phyloP scores from a whole-genome alignment of 495 filamentous ascomycete genomes.

The Clohesyomyces aquaticus region DNA sequence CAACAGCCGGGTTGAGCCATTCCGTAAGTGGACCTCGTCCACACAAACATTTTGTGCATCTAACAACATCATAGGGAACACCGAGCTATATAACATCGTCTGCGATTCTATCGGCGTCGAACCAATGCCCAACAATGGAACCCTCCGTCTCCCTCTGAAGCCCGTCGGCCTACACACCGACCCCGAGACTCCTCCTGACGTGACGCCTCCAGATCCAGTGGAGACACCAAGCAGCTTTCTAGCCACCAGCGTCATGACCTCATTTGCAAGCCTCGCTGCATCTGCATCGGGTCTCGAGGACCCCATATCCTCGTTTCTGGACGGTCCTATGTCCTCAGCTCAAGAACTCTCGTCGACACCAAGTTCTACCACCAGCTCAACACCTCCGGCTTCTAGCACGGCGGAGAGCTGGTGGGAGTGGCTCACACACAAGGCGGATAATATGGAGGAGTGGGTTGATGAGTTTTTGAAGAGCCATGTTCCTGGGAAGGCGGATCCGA shows the following conservation, averaged over 20 bases:
- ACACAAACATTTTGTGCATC: constrained; percentile 5
- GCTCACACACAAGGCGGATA: constrained; percentile 34
- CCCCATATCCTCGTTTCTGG: not conserved
- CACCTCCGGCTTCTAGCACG: constrained; percentile 23
- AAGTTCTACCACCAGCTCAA: constrained; percentile 26
- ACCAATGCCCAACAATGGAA: constrained; percentile 82
- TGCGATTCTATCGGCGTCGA: constrained; percentile 78
- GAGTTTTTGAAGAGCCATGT: constrained; percentile 30
- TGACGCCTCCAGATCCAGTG: constrained; percentile 44
- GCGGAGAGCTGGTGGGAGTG: constrained; percentile 39
- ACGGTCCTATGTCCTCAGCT: not conserved
- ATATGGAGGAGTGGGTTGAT: constrained; percentile 38
- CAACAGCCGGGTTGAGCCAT: constrained; percentile 77
- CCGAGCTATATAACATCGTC: constrained; percentile 91
- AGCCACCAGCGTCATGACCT: constrained; percentile 3
- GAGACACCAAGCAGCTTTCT: constrained; percentile 13
- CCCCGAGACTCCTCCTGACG: constrained; percentile 33
- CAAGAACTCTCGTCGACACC: not conserved
- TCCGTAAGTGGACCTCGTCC: constrained; percentile 68
- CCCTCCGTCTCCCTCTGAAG: constrained; percentile 74
- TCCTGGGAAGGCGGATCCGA: not conserved
- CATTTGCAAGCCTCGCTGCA: constrained; percentile 14
- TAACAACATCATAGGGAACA: constrained; percentile 67
- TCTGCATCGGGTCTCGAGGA: constrained; percentile 23
- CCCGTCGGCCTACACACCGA: constrained; percentile 70